These are phyloP conservation scores for Ogataea nakhonphanomensis DNA, from an alignment of 805 yeast genomes.

Conservation along the genomic window DNA sequence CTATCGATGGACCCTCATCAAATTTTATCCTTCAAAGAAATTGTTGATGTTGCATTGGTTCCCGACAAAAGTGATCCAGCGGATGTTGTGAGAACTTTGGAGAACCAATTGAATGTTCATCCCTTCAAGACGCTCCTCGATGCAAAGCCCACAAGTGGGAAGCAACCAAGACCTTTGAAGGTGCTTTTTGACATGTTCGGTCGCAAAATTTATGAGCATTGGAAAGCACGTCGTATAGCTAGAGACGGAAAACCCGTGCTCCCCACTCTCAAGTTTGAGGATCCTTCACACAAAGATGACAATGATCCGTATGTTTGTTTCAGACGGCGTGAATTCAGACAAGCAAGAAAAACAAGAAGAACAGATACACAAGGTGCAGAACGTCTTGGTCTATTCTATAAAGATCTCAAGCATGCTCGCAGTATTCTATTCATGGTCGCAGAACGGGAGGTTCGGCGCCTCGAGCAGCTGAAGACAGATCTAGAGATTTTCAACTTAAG, in stretches of 20 bases:
- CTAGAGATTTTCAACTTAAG: slow-evolving; percentile 68
- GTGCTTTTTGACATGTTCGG: slow-evolving; percentile 60
- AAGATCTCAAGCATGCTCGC: slow-evolving; percentile 74
- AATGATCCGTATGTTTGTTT: slow-evolving; percentile 93
- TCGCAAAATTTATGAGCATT: slow-evolving; percentile 66
- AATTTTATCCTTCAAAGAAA: slow-evolving; percentile 65
- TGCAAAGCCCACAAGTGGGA: slow-evolving; percentile 38
- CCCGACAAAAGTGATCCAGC: slow-evolving; percentile 47
- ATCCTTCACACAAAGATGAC: slow-evolving; percentile 77
- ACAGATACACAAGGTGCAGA: slow-evolving; percentile 90
- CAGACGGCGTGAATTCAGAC: slow-evolving; percentile 92
- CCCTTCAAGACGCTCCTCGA: slow-evolving; percentile 62
- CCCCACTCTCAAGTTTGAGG: slow-evolving; percentile 80
- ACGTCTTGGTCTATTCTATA: slow-evolving; percentile 66
- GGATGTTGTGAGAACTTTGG: slow-evolving; percentile 55
- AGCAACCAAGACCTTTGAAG: slow-evolving; percentile 42
- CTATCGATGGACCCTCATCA: slow-evolving; percentile 80
- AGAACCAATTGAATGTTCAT: slow-evolving; percentile 51
- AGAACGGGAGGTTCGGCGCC: slow-evolving; percentile 65
- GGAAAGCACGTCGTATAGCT: slow-evolving; percentile 70
- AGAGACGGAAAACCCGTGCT: slow-evolving; percentile 67
- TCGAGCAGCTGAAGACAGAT: slow-evolving; percentile 61
- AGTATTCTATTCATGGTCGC: slow-evolving; percentile 66
- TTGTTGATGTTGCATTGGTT: slow-evolving; percentile 48
- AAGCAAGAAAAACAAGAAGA: slow-evolving; percentile 92